Conservation (phyloP, 805 yeast species). For the Teunomyces aglyptinius region DNA sequence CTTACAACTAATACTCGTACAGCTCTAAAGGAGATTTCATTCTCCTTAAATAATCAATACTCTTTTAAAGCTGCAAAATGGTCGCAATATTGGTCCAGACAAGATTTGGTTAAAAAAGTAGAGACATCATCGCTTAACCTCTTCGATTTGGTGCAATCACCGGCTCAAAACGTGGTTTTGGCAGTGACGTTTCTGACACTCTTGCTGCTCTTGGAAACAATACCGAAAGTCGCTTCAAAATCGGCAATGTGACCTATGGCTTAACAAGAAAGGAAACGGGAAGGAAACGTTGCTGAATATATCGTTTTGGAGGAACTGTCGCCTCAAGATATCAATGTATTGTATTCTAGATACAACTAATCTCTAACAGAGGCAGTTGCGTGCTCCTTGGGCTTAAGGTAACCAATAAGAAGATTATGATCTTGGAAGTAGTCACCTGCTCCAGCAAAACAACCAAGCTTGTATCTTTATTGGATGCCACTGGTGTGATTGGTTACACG, state of each 20-base stretch:
- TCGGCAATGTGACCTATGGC: slow-evolving; percentile 33
- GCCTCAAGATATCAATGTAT: slow-evolving; percentile 34
- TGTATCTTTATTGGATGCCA: slow-evolving; percentile 56
- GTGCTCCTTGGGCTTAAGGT: slow-evolving; percentile 59
- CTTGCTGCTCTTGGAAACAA: slow-evolving; percentile 27
- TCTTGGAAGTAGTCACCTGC: slow-evolving; percentile 69
- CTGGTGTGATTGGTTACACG: slow-evolving; percentile 57
- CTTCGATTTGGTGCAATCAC: slow-evolving; percentile 21
- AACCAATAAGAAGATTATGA: slow-evolving; percentile 53
- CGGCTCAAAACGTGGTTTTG: slow-evolving; percentile 19
- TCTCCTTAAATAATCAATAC: too few species aligned
- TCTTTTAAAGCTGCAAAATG: slow-evolving; percentile 12
- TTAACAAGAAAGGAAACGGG: slow-evolving; percentile 14
- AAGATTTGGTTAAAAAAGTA: slow-evolving; percentile 32
- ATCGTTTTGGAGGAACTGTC: slow-evolving; percentile 42
- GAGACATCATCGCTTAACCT: slow-evolving; percentile 34
- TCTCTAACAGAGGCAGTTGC: slow-evolving; percentile 60
- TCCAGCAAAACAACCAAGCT: slow-evolving; percentile 48
- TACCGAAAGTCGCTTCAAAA: slow-evolving; percentile 14
- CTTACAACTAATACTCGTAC: slow-evolving; percentile 22
- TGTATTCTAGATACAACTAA: slow-evolving; percentile 45
- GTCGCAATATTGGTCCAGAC: slow-evolving; percentile 13
- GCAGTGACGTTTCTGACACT: slow-evolving; percentile 33
- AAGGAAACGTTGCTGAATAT: slow-evolving; percentile 51
- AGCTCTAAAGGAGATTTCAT: slow-evolving; percentile 8